Evolutionary conservation across 805 yeast species (phyloP), one percentile per base, ranked within the genome.

Genomic region (Schwanniomyces polymorphus): DNA sequence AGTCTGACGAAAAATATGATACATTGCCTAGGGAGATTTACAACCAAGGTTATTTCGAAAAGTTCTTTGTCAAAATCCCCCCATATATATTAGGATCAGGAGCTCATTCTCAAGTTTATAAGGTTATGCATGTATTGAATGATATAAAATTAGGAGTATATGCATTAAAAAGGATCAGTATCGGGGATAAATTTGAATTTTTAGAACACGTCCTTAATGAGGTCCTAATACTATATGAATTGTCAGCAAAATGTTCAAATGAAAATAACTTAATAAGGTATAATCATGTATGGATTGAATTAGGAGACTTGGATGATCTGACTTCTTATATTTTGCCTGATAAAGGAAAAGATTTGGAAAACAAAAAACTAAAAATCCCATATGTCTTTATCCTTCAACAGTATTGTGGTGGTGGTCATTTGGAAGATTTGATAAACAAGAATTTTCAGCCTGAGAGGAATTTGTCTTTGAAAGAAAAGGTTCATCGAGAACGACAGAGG

Each of bases 281-380:
- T 60, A 90, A 91, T 59, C 97, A 91, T 65, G 97, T 90, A 23
- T 91, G 97, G 97, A 64, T 91, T 27, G 97, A 91, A 59, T 73
- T 85, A 57, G 86, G 43, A 2, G 67, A 65, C 81, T 85, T 29
- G 63, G 74, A 56, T 68, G 85, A 46, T 75, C 86, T 35, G 67
- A 44, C 51, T 12, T 55, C 72, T 0, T 65, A 57, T 39, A 51
- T 67, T 29, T 40, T 70, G 7, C 51, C 61, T 0, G 37, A 29
- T 31, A 27, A 38, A 5, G 26, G 38, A 3, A 51, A 49, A 4
- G 31, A 42, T 21, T 11, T 43, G 7, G 49, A 49, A 7, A 44
- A 52, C 4, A 42, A 42, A 10, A 46, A 50, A 6, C 45, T 45
- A 3, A 59, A 61, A 26, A 73, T 80, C 5, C 91, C 91, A 0